Evolutionary conservation across 2,329 filamentous ascomycete genomes (phyloP), one percentile per base, ranked within the genome.

Genomic region (Aspergillus puulaauensis): DNA sequence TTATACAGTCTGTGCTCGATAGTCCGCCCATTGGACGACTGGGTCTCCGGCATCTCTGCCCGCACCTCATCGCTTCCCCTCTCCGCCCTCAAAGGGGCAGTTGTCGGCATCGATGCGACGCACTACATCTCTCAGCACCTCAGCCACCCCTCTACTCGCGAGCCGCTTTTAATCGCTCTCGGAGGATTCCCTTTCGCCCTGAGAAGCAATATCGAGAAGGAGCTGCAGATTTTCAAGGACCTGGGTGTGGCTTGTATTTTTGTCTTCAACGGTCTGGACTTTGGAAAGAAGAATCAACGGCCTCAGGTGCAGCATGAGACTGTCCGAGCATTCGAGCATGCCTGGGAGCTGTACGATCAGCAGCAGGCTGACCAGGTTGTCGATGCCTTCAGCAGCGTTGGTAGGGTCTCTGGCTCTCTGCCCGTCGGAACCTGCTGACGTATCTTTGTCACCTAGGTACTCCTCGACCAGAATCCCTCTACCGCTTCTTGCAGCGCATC

Each of bases 131-230:
- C 89, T 73, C 86, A 87, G 59, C 84, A 96, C 64, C 86, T 96
- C 68, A 86, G 89, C 70, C 84, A 83, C 56, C 75, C 83, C 44
- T 84, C 86, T 27, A 87, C 85, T 46, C 89, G 90, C 70, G 95
- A 99, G 75, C 93, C 93, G 43, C 86, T 99, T 35, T 84, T 98
- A 35, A 87, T 92, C 55, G 95, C 95, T 21, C 85, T 98, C 48
- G 95, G 93, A 50, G 95, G 95, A 57, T 83, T 93, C 60, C 95
- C 93, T 2, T 86, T 90, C 59, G 90, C 90, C 53, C 83, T 98
- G 70, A 85, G 85, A 74, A 81, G 79, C 63, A 88, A 89, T 68
- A 88, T 99, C 62, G 86, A 90, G 70, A 82, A 84, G 51, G 90
- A 96, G 66, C 80, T 99, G 31, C 83, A 89, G 59, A 80, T 81